Conservation (phyloP, 2,329 filamentous ascomycete species). For the Phyllosticta paracitricarpa region DNA sequence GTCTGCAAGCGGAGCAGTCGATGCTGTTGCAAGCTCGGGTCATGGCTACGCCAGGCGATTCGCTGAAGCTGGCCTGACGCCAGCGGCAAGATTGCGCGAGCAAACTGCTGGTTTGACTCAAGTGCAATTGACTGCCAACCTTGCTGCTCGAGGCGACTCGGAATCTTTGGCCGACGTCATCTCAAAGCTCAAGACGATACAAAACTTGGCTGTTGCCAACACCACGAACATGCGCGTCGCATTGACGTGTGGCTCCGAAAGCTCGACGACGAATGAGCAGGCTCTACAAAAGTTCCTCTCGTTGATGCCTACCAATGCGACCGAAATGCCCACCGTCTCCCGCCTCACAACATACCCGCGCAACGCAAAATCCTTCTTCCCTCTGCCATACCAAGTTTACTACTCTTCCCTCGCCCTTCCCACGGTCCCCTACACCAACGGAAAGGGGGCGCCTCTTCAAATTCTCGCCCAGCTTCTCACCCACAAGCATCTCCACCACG, state of each 20-base stretch:
- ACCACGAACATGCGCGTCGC: slow-evolving; percentile 63
- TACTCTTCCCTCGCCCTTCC: slow-evolving; percentile 77
- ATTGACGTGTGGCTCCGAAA: slow-evolving; percentile 75
- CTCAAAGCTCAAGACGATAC: slow-evolving; percentile 74
- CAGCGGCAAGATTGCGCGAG: slow-evolving; percentile 62
- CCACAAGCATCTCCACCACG: slow-evolving; percentile 92
- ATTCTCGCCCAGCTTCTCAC: slow-evolving; percentile 87
- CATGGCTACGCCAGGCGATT: slow-evolving; percentile 78
- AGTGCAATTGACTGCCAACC: slow-evolving; percentile 68
- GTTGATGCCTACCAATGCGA: slow-evolving; percentile 39
- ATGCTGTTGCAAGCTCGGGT: slow-evolving; percentile 82
- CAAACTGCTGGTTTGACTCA: slow-evolving; percentile 87
- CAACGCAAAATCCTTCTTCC: slow-evolving; percentile 70
- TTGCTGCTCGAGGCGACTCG: slow-evolving; percentile 61
- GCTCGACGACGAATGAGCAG: slow-evolving; percentile 57
- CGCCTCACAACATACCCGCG: slow-evolving; percentile 23
- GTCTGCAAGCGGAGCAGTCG: slow-evolving; percentile 79
- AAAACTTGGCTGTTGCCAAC: slow-evolving; percentile 63
- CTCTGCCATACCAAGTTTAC: slow-evolving; percentile 93
- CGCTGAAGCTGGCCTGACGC: slow-evolving; percentile 69
- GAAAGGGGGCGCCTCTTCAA: slow-evolving; percentile 69
- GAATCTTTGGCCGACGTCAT: slow-evolving; percentile 68
- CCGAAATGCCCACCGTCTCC: slow-evolving; percentile 20
- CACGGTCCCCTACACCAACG: slow-evolving; percentile 71
- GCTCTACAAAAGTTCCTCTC: slow-evolving; percentile 63